These are phyloP conservation scores for Hyphopichia khmerensis DNA, from an alignment of 1,139 yeast species.

Conservation along the genomic window DNA sequence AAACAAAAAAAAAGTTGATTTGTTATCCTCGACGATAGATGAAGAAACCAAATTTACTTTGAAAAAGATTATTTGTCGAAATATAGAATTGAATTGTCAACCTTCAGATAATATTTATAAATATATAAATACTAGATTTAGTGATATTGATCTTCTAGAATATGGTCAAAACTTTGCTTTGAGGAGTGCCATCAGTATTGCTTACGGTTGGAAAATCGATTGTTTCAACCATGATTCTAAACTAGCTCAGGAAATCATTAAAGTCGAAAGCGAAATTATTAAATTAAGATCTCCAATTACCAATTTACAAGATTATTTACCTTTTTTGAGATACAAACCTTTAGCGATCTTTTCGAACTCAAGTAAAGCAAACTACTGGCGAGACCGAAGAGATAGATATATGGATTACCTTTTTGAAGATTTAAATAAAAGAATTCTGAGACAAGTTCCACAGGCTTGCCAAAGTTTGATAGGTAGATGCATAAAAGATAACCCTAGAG, in stretches of 20 bases:
- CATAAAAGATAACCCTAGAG: slow-evolving; percentile 13
- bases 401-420: slow-evolving; percentile 41
- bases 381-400: slow-evolving; percentile 54
- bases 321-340: slow-evolving; percentile 41
- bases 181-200: slow-evolving; percentile 53
- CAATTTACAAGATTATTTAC: slow-evolving; percentile 62
- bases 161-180: slow-evolving; percentile 55
- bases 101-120: slow-evolving; percentile 20
- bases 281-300: slow-evolving; percentile 62
- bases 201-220: slow-evolving; percentile 60
- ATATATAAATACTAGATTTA: slow-evolving; percentile 11
- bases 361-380: slow-evolving; percentile 30
- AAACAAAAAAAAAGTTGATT: slow-evolving; percentile 34
- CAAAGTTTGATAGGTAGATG: slow-evolving; percentile 48
- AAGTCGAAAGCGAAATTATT: slow-evolving; percentile 65
- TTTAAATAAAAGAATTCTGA: slow-evolving; percentile 17
- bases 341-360: slow-evolving; percentile 20
- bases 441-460: slow-evolving; percentile 13
- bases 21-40: slow-evolving; percentile 41
- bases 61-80: slow-evolving; percentile 21
- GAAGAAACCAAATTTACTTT: slow-evolving; percentile 35
- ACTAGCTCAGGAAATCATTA: slow-evolving; percentile 53
- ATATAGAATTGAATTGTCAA: slow-evolving; percentile 18
- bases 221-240: slow-evolving; percentile 35
- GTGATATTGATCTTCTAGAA: slow-evolving; percentile 42